These are phyloP conservation scores for Neurospora cerealis DNA, from an alignment of 495 filamentous ascomycete species.

Conservation along the genomic window DNA sequence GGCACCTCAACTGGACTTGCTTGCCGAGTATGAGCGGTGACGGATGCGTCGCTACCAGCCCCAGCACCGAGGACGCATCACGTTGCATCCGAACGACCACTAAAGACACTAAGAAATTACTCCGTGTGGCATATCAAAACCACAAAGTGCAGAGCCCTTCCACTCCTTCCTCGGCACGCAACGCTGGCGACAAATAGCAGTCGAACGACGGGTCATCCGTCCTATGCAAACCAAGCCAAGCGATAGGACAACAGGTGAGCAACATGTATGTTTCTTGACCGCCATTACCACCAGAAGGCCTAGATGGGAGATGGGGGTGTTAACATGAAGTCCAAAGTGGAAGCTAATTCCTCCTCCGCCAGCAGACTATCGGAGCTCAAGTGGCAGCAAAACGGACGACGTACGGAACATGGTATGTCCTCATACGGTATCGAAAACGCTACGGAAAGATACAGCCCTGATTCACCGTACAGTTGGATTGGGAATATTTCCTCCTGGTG, in stretches of 20 bases:
- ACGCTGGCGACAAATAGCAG: neutral
- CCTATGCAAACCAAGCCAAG: neutral
- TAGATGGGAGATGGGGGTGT: neutral
- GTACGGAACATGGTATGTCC: neutral
- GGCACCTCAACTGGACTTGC: conserved; percentile 4
- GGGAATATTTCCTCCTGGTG: neutral
- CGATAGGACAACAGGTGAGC: neutral
- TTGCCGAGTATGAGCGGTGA: conserved; percentile 8
- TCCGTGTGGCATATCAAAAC: conserved; percentile 2
- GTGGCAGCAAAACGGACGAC: neutral
- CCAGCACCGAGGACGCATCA: conserved; percentile 10
- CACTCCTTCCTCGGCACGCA: neutral
- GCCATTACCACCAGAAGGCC: neutral
- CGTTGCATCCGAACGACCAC: conserved; percentile 13
- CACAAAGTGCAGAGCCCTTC: neutral
- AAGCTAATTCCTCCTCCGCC: neutral
- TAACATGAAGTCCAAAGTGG: neutral
- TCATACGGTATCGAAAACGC: neutral
- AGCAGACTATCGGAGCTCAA: neutral
- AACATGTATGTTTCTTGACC: neutral
- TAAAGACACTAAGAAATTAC: neutral
- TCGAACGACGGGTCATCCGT: neutral
- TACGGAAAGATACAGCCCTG: neutral
- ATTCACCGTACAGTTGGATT: neutral
- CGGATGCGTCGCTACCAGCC: conserved; percentile 11